These are phyloP conservation scores for Lavandula angustifolia DNA, from an alignment of 257 asterid genomes.

Conservation along the genomic window DNA sequence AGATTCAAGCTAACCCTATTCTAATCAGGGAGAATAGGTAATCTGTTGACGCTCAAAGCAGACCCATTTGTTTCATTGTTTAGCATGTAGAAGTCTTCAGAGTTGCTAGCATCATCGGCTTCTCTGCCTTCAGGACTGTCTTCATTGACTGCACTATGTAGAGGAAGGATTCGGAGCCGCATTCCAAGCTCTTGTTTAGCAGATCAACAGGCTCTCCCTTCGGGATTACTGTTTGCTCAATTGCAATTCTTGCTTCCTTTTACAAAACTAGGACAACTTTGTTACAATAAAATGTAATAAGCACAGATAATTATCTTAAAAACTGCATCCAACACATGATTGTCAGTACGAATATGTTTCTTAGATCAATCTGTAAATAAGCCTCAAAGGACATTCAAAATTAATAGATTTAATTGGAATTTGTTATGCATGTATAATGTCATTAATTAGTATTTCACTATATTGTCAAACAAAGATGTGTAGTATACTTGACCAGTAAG, in stretches of 20 bases:
- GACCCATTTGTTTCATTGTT: constrained; percentile 61
- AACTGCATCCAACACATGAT: background rate
- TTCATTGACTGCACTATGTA: constrained; percentile 41
- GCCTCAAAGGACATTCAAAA: background rate
- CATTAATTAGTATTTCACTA: background rate
- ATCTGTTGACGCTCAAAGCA: constrained; percentile 45
- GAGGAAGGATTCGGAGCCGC: constrained; percentile 70
- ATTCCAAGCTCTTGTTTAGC: constrained; percentile 64
- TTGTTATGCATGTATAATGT: background rate
- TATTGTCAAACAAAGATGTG: constrained; percentile 1
- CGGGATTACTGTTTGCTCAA: constrained; percentile 84
- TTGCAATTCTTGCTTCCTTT: constrained; percentile 89
- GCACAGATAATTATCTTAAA: constrained; percentile 4
- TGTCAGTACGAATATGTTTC: constrained; percentile 2
- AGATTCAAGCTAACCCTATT: background rate
- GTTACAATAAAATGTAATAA: background rate
- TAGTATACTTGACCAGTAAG: background rate
- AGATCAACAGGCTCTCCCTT: constrained; percentile 77
- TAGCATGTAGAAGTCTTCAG: constrained; percentile 35
- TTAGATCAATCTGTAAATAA: background rate
- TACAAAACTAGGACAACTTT: constrained; percentile 24
- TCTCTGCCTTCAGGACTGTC: constrained; percentile 41
- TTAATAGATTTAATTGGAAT: background rate
- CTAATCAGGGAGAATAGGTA: constrained; percentile 83
- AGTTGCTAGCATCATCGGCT: constrained; percentile 38